phyloP scores from a whole-genome alignment of 306 rosid species.

The Leucaena leucocephala region DNA sequence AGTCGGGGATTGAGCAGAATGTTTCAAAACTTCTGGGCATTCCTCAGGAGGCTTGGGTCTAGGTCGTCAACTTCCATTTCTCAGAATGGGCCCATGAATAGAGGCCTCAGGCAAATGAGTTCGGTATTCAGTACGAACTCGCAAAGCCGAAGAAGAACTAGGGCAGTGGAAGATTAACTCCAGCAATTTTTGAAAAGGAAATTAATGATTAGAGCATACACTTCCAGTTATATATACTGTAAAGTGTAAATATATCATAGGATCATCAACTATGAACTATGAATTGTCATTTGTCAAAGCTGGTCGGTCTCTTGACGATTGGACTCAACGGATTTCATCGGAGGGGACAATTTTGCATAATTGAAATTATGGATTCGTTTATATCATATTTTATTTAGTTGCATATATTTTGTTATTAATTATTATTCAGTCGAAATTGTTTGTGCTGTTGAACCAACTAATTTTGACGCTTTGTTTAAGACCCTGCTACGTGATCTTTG shows the following conservation, averaged over 20 bases:
- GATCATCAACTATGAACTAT: neutral
- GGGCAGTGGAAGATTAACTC: conserved; percentile 55
- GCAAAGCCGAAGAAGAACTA: conserved; percentile 56
- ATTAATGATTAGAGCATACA: conserved; percentile 25
- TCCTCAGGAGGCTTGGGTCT: conserved; percentile 58
- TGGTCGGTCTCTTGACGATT: neutral
- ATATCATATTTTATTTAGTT: neutral
- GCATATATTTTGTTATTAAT: conserved; percentile 1
- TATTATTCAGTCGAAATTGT: conserved; percentile 14
- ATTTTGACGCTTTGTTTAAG: neutral
- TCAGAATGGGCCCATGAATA: conserved; percentile 43
- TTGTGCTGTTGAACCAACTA: conserved; percentile 24
- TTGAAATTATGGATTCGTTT: conserved; percentile 19
- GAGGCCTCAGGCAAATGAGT: conserved; percentile 58
- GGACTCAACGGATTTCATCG: neutral
- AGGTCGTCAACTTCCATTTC: conserved; percentile 40
- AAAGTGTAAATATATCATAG: conserved; percentile 34
- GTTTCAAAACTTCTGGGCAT: conserved; percentile 60
- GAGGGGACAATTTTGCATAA: neutral
- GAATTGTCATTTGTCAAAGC: neutral
- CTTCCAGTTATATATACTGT: conserved; percentile 14
- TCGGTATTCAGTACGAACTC: conserved; percentile 58
- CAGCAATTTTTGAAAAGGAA: conserved; percentile 25
- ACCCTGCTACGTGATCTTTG: conserved; percentile 29
- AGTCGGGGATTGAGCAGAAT: conserved; percentile 65